Conservation (phyloP, 768 basidiomycete genomes). For the Rhizopogon sp. region DNA sequence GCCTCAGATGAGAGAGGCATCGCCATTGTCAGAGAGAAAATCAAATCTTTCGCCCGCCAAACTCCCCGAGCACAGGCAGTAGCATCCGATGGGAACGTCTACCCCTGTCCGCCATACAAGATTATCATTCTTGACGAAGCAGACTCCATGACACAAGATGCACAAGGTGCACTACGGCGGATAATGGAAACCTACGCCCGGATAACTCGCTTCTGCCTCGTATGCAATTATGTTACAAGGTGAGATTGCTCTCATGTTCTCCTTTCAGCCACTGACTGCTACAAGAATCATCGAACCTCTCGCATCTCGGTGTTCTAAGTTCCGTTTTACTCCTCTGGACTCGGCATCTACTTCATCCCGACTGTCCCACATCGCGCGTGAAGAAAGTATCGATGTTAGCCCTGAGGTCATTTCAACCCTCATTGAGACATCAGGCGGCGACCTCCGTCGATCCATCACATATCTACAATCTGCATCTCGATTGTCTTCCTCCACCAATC, state of each 20-base stretch:
- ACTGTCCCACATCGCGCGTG: slow-evolving; percentile 72
- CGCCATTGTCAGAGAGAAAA: slow-evolving; percentile 93
- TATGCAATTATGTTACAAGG: slow-evolving; percentile 99
- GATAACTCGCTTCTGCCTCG: slow-evolving; percentile 96
- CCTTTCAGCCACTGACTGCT: background rate
- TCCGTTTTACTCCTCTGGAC: slow-evolving; percentile 94
- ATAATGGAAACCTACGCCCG: slow-evolving; percentile 99
- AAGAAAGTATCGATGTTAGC: slow-evolving; percentile 61
- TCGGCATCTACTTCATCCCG: slow-evolving; percentile 67
- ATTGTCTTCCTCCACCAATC: slow-evolving; percentile 67
- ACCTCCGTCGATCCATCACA: slow-evolving; percentile 95
- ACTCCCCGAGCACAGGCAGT: slow-evolving; percentile 75
- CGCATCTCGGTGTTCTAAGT: slow-evolving; percentile 98
- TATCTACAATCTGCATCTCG: slow-evolving; percentile 95
- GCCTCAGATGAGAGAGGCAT: slow-evolving; percentile 99
- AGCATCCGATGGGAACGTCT: slow-evolving; percentile 74
- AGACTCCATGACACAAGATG: slow-evolving; percentile 99
- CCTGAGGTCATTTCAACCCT: slow-evolving; percentile 63
- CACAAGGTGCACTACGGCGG: slow-evolving; percentile 92
- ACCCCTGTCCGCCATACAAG: slow-evolving; percentile 97
- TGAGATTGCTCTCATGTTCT: slow-evolving; percentile 28
- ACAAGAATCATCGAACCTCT: slow-evolving; percentile 95
- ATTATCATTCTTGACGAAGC: slow-evolving; percentile 99
- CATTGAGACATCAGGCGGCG: slow-evolving; percentile 80
- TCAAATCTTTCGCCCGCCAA: slow-evolving; percentile 96